These are phyloP conservation scores for Pseudonitzschia delicatissima DNA, from an alignment of 108 stramenopile species.

Conservation along the genomic window DNA sequence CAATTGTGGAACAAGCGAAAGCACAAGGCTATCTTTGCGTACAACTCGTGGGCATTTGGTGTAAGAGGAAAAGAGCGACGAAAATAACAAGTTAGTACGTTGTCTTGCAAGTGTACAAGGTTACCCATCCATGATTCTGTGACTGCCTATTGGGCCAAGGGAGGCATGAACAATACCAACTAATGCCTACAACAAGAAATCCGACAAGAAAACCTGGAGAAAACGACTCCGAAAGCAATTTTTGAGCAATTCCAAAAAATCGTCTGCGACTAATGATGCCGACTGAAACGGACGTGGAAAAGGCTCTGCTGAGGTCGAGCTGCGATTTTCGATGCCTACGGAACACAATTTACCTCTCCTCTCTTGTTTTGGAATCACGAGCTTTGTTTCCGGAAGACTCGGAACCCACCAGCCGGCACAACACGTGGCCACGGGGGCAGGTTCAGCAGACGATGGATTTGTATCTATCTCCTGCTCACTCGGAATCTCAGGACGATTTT, in stretches of 20 bases:
- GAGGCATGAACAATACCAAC: neutral
- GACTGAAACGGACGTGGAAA: constrained; percentile 6
- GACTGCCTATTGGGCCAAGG: constrained; percentile 24
- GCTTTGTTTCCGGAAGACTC: constrained; percentile 35
- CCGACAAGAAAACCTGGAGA: constrained; percentile 23
- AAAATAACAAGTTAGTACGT: constrained; percentile 52
- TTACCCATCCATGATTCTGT: constrained; percentile 32
- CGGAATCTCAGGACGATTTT: constrained; percentile 67
- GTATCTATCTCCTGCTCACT: constrained; percentile 36
- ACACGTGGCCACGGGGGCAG: constrained; percentile 51
- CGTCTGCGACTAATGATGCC: constrained; percentile 13
- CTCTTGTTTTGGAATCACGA: constrained; percentile 64
- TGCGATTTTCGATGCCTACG: constrained; percentile 35
- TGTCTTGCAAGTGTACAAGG: constrained; percentile 67
- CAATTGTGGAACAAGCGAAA: constrained; percentile 56
- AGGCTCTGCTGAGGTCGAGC: constrained; percentile 25
- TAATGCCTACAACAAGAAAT: neutral
- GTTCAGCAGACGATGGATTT: constrained; percentile 42
- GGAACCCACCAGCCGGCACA: constrained; percentile 6
- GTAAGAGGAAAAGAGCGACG: constrained; percentile 4
- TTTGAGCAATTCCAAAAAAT: constrained; percentile 11
- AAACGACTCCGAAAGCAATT: constrained; percentile 17
- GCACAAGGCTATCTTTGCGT: constrained; percentile 79
- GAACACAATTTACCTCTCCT: constrained; percentile 61
- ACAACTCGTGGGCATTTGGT: constrained; percentile 38